Conservation (phyloP, 2,329 filamentous ascomycete genomes). For the Penicillium sp. region DNA sequence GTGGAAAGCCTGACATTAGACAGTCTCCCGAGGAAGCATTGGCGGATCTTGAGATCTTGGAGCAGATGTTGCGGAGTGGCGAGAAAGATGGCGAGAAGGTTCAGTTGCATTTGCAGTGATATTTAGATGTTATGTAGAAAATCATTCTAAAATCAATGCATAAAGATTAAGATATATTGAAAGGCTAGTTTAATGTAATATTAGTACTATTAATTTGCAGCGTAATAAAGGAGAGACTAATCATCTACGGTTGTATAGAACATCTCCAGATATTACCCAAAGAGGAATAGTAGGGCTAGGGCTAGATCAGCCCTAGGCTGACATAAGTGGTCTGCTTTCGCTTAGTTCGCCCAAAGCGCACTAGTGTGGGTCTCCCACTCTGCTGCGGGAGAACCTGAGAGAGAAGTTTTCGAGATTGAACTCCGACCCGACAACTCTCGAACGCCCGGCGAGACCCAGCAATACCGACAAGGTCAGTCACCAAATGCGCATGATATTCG, state of each 20-base stretch:
- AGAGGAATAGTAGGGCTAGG: slow-evolving; percentile 22
- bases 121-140: neutral
- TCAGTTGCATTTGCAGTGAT: slow-evolving; percentile 26
- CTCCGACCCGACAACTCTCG: slow-evolving; percentile 44
- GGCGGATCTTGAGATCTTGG: slow-evolving; percentile 52
- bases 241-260: slow-evolving; percentile 4
- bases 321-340: slow-evolving; percentile 23
- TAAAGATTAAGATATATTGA: neutral
- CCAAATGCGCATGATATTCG: slow-evolving; percentile 7
- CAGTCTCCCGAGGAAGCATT: slow-evolving; percentile 55
- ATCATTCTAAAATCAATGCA: neutral
- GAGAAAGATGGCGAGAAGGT: slow-evolving; percentile 31
- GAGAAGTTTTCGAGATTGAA: slow-evolving; percentile 43
- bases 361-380: slow-evolving; percentile 37
- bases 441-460: slow-evolving; percentile 45
- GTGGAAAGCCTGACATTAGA: slow-evolving; percentile 42
- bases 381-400: slow-evolving; percentile 37
- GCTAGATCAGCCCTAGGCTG: slow-evolving; percentile 23
- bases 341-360: slow-evolving; percentile 32
- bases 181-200: neutral
- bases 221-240: neutral
- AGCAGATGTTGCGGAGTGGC: slow-evolving; percentile 36
- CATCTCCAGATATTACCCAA: slow-evolving; percentile 10
- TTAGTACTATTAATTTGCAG: neutral
- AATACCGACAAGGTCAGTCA: slow-evolving; percentile 48